Percentiles rank a stretch among this genome's conserved stretches.
phyloP scores from a whole-genome alignment of 2,329 filamentous ascomycete genomes.

The Fusarium dlaminii region DNA sequence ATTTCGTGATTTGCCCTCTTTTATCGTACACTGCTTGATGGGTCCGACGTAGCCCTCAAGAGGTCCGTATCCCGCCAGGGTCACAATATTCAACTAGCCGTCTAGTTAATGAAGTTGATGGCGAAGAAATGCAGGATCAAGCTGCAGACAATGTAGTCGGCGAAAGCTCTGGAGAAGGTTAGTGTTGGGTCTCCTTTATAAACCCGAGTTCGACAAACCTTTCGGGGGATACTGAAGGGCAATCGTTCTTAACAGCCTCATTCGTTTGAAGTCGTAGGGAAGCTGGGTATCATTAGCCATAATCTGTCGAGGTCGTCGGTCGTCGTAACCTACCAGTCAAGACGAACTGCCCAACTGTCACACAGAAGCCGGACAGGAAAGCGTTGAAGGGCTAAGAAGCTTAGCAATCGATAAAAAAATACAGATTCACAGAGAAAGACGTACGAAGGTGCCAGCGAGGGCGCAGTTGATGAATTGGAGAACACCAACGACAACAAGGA shows the following conservation, averaged over 20 bases:
- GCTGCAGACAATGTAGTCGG: slow-evolving; percentile 94
- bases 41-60: slow-evolving; percentile 16
- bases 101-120: slow-evolving; percentile 98
- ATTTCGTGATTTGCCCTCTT: slow-evolving; percentile 32
- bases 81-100: slow-evolving; percentile 54
- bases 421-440: slow-evolving; percentile 49
- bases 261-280: slow-evolving; percentile 93
- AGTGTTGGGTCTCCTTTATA: slow-evolving; percentile 2
- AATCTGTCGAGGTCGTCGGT: not conserved
- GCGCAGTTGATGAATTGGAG: slow-evolving; percentile 95
- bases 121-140: slow-evolving; percentile 98
- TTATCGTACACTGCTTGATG: slow-evolving; percentile 34
- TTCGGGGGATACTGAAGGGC: slow-evolving; percentile 80
- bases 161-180: slow-evolving; percentile 77
- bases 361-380: slow-evolving; percentile 93
- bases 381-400: slow-evolving; percentile 91
- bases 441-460: slow-evolving; percentile 91
- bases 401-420: slow-evolving; percentile 25
- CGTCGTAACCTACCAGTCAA: slow-evolving; percentile 75
- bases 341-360: slow-evolving; percentile 97
- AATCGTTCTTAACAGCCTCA: slow-evolving; percentile 80
- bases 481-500: slow-evolving; percentile 85
- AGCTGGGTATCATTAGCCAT: slow-evolving; percentile 52
- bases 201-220: slow-evolving; percentile 58
- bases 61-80: not conserved